Evolutionary conservation across 2,329 filamentous ascomycete genomes (phyloP).

Genomic region (Pseudocercospora fuligena): DNA sequence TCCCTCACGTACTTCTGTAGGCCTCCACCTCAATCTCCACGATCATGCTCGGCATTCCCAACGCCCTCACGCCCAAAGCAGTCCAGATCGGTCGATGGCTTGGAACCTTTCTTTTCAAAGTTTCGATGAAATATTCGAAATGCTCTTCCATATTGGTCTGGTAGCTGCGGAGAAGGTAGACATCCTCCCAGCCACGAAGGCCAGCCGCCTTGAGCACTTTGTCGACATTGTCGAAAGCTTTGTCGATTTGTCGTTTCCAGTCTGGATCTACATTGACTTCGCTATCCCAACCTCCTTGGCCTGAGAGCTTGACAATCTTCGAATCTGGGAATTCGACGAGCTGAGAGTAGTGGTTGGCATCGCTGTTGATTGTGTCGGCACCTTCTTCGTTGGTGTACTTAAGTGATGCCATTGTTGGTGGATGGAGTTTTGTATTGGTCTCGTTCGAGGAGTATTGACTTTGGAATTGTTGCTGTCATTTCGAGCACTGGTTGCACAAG

Average conservation of each 20-base stretch:
- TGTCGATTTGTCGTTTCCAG: constrained; percentile 17
- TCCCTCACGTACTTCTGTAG: background rate
- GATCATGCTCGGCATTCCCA: background rate
- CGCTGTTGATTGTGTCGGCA: constrained; percentile 8
- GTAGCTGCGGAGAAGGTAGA: constrained; percentile 10
- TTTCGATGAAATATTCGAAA: constrained; percentile 1
- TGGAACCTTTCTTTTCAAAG: background rate
- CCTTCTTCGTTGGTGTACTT: constrained; percentile 16
- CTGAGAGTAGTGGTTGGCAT: constrained; percentile 14
- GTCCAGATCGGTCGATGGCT: background rate
- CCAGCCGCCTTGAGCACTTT: constrained; percentile 14
- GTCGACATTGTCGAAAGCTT: constrained; percentile 17
- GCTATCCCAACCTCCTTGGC: constrained; percentile 17
- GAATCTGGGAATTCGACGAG: constrained; percentile 10
- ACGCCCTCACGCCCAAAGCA: background rate
- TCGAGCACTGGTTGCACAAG: background rate
- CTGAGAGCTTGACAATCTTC: constrained; percentile 12
- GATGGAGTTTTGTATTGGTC: background rate
- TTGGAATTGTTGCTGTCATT: too few relatives aligned
- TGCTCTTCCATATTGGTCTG: constrained; percentile 1
- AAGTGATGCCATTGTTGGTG: constrained; percentile 12
- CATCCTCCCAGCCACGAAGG: constrained; percentile 15
- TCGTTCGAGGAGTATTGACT: too few relatives aligned
- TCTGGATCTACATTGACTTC: constrained; percentile 2
- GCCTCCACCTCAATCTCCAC: constrained; percentile 17